These are phyloP conservation scores for Ceratocystis variospora DNA, from an alignment of 2,329 filamentous ascomycete genomes.

Conservation along the genomic window DNA sequence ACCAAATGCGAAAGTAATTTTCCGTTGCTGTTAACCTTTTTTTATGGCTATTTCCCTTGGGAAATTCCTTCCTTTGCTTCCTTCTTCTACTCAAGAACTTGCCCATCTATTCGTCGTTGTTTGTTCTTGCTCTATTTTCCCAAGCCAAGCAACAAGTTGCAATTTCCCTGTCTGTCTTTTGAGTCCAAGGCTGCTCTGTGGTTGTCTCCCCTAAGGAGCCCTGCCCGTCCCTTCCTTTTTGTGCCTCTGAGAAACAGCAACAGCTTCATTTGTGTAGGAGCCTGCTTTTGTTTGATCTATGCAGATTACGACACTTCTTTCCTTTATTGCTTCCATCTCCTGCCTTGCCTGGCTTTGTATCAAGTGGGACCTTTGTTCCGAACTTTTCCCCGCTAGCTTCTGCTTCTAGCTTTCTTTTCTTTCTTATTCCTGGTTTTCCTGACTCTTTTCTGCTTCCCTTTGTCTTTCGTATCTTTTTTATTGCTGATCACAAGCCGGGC, in stretches of 20 bases:
- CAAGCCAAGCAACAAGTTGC: not conserved
- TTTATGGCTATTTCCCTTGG: not conserved
- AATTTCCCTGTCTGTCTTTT: not conserved
- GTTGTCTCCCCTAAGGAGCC: not conserved
- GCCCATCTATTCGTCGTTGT: not conserved
- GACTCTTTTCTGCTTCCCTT: not conserved
- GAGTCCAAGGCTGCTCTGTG: not conserved
- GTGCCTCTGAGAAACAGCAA: not conserved
- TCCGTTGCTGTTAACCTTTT: not conserved
- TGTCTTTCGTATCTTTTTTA: not conserved
- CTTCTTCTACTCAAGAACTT: not conserved
- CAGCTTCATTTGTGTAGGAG: slow-evolving; percentile 4
- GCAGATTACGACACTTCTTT: slow-evolving; percentile 1
- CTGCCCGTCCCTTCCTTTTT: not conserved
- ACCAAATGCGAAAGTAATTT: not conserved
- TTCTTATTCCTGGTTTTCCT: not conserved
- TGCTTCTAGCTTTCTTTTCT: slow-evolving; percentile 1
- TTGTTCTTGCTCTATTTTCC: not conserved
- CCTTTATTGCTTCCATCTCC: not conserved
- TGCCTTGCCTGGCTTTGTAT: not conserved
- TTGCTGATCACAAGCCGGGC: slow-evolving; percentile 1
- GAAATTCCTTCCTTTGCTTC: not conserved
- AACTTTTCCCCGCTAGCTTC: slow-evolving; percentile 4
- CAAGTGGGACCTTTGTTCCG: slow-evolving; percentile 5
- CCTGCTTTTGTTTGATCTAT: slow-evolving; percentile 5